Percentiles rank a stretch among this genome's conserved stretches.
phyloP scores from a whole-genome alignment of 441 rosid genomes.

The Aleurites moluccanus region DNA sequence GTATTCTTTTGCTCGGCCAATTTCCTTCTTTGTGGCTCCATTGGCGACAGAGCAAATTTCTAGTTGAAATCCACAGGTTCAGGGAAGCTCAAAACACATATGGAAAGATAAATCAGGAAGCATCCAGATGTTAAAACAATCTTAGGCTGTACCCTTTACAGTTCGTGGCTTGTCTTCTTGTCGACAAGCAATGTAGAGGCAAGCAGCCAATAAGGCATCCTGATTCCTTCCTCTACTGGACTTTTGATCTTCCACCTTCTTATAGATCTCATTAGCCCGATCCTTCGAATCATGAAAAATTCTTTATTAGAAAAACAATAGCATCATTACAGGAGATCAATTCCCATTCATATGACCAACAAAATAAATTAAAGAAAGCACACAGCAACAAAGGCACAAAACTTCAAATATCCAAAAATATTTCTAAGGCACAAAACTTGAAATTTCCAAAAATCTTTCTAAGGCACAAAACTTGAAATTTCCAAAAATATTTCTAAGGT shows the following conservation, averaged over 20 bases:
- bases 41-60: constrained; percentile 99
- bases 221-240: constrained; percentile 99
- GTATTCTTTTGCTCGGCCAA: constrained; percentile 95
- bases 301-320: background rate
- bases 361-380: background rate
- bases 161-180: constrained; percentile 97
- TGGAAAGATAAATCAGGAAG: constrained; percentile 48
- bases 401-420: too few species aligned
- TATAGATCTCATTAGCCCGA: constrained; percentile 93
- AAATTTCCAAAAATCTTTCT: too few species aligned
- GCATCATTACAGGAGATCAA: constrained; percentile 10
- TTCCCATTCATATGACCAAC: background rate
- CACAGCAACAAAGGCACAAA: background rate
- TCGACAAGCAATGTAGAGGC: constrained; percentile 94
- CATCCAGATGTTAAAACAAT: constrained; percentile 50
- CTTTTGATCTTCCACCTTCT: constrained; percentile 94
- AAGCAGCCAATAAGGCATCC: constrained; percentile 97
- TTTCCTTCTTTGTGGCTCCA: constrained; percentile 97
- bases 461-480: too few species aligned
- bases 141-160: constrained; percentile 82
- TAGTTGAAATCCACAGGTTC: constrained; percentile 57
- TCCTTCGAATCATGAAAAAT: constrained; percentile 49
- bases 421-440: too few species aligned
- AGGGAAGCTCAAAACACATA: constrained; percentile 53
- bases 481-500: background rate